Percentiles rank a stretch among this genome's conserved stretches.
These are phyloP conservation scores for Nasturtium officinale DNA, from an alignment of 345 rosid genomes.

Conservation along the genomic window DNA sequence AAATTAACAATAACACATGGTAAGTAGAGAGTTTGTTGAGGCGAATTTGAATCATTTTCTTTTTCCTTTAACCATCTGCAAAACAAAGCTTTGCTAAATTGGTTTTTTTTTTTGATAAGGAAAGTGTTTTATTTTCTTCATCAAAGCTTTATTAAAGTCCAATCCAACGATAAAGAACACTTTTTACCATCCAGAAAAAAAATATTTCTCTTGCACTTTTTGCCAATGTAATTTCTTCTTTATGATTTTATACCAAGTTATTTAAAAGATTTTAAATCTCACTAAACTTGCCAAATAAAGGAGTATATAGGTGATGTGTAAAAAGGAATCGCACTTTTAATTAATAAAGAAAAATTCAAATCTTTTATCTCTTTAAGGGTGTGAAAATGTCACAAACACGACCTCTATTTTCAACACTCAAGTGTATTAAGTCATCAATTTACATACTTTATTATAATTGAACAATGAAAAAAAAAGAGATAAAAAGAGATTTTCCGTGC, in stretches of 20 bases:
- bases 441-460: not conserved
- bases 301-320: too few species aligned
- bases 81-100: slow-evolving; percentile 12
- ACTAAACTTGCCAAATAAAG: too few species aligned
- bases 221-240: not conserved
- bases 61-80: slow-evolving; percentile 41
- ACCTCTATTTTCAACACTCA: slow-evolving; percentile 27
- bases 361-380: too few species aligned
- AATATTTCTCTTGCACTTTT: slow-evolving; percentile 6
- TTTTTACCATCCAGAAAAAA: slow-evolving; percentile 22
- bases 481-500: slow-evolving; percentile 3
- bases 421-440: slow-evolving; percentile 40
- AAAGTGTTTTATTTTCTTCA: not conserved
- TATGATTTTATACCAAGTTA: not conserved
- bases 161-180: slow-evolving; percentile 25
- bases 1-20: slow-evolving; percentile 16
- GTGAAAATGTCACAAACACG: slow-evolving; percentile 30
- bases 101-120: too few species aligned
- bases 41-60: slow-evolving; percentile 37
- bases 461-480: not conserved
- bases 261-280: slow-evolving; percentile 13
- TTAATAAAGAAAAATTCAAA: too few species aligned
- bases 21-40: slow-evolving; percentile 24
- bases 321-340: too few species aligned
- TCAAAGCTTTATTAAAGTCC: slow-evolving; percentile 23